A percentile compares a stretch with the other conserved stretches of the same genome.
phyloP scores from a whole-genome alignment of 1,284 basidiomycete genomes.

The Trichosporon asahii region DNA sequence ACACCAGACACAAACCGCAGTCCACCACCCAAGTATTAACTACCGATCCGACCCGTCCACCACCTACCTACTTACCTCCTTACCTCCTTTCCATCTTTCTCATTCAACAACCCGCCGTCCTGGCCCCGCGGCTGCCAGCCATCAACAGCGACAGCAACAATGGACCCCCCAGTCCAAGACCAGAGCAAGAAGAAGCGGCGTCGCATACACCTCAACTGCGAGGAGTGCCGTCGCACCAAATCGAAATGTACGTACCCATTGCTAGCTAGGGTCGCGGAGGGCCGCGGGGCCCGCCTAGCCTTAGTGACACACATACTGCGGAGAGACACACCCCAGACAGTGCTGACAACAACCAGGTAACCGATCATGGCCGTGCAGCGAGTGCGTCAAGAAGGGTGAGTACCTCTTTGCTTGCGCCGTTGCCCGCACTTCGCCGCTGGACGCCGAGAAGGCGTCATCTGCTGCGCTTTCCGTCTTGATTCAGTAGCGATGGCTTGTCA shows the following conservation, averaged over 20 bases:
- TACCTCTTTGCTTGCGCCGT: neutral
- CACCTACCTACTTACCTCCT: no score
- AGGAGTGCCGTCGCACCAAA: slow-evolving; percentile 26
- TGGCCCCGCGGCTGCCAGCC: neutral
- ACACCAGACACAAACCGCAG: neutral
- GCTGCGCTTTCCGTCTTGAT: neutral
- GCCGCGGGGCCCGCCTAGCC: neutral
- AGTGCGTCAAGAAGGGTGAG: slow-evolving; percentile 26
- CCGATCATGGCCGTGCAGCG: slow-evolving; percentile 25
- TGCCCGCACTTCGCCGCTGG: no score
- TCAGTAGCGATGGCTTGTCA: neutral
- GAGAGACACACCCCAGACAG: neutral
- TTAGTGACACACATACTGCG: neutral
- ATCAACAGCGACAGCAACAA: neutral
- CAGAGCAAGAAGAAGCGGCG: slow-evolving; percentile 19
- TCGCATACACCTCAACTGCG: slow-evolving; percentile 26
- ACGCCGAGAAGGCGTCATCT: neutral
- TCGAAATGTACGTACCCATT: slow-evolving; percentile 22
- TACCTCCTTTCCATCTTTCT: neutral
- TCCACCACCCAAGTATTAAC: neutral
- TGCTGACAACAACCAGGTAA: slow-evolving; percentile 18
- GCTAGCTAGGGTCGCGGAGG: no score
- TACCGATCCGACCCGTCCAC: neutral
- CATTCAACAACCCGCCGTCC: neutral
- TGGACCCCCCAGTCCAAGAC: slow-evolving; percentile 10